Evolutionary conservation across 495 filamentous ascomycete genomes (phyloP), one percentile per base, ranked within the genome.

Genomic region (Xylaria sp.): DNA sequence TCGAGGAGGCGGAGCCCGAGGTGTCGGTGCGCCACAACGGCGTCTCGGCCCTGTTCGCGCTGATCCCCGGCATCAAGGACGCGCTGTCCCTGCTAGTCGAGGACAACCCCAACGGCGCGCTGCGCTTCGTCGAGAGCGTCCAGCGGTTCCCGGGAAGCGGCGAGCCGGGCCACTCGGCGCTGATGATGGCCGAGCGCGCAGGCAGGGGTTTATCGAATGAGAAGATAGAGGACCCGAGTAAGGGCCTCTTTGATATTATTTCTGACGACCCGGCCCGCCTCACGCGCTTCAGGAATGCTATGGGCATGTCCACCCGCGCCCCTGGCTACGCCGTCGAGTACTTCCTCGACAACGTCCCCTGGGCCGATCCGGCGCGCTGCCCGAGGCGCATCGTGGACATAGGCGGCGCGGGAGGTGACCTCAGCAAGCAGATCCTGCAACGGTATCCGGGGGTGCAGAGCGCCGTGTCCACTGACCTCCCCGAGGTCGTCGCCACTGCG

Each of bases 1-100:
- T 88, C 78, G 74, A 77, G 9, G 85, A 88, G 69, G 79, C 76
- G 2, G 44, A 66, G 7, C 80, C 83, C 0, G 83, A 82, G 7
- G 61, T 81, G 1, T 77, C 87, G 2, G 78, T 80, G 8, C 84
- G 83, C 67, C 85, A 84, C 57, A 79, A 81, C 26, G 75, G 72
- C 2, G 73, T 77, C 1, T 81, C 78, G 26, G 62, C 78, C 0
- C 62, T 80, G 0, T 75, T 82, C 29, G 66, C 79, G 11, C 44
- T 65, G 44, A 19, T 24, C 17, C 62, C 62, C 1, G 66, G 73
- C n/a, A 69, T 84, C 68, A 74, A 77, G 29, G 75, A 80, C 37
- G 79, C 78, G 71, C 57, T 85, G 4, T 78, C 82, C 1, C 69
- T 82, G 50, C 65, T 77, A n/a, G 64, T 74, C 9, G 83, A 84